A percentile compares a stretch with the other conserved stretches of the same genome.
Evolutionary conservation across 2,329 filamentous ascomycete genomes (phyloP).

Genomic region (Colletotrichum navitas): DNA sequence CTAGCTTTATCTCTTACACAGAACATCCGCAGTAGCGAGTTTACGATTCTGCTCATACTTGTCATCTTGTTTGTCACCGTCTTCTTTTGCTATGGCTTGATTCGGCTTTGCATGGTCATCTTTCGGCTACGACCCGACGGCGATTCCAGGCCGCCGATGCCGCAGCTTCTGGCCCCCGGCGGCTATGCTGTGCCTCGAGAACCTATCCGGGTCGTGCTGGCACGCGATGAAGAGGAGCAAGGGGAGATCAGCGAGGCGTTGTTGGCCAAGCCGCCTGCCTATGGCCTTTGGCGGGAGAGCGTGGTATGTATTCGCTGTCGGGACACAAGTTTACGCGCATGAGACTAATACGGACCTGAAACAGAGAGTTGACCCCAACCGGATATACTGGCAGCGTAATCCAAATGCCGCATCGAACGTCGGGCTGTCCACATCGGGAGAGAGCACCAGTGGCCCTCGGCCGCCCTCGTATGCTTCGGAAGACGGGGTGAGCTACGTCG

Average conservation of each 20-base stretch:
- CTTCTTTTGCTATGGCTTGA: conserved; percentile 84
- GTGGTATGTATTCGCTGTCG: conserved; percentile 68
- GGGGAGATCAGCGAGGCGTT: conserved; percentile 59
- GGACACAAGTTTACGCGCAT: background rate
- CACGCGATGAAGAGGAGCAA: conserved; percentile 78
- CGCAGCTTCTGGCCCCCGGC: conserved; percentile 65
- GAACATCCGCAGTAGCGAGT: conserved; percentile 73
- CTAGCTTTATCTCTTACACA: conserved; percentile 78
- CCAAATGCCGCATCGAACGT: conserved; percentile 50
- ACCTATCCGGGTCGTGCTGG: conserved; percentile 83
- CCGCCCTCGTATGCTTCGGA: conserved; percentile 84
- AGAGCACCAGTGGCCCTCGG: conserved; percentile 55
- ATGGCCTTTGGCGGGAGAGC: conserved; percentile 86
- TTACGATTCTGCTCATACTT: conserved; percentile 84
- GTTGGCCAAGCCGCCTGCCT: conserved; percentile 80
- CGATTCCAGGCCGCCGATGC: conserved; percentile 44
- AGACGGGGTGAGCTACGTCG: conserved; percentile 79
- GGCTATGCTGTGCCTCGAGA: conserved; percentile 78
- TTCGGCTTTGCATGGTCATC: conserved; percentile 78
- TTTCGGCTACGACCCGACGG: conserved; percentile 57
- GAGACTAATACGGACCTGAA: conserved; percentile 21
- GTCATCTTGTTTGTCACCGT: conserved; percentile 80
- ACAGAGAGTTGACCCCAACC: conserved; percentile 81
- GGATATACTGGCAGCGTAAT: conserved; percentile 84
- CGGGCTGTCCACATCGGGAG: conserved; percentile 14